Evolutionary conservation across 2,329 filamentous ascomycete species (phyloP).

Genomic region (Stemphylium lycopersici): DNA sequence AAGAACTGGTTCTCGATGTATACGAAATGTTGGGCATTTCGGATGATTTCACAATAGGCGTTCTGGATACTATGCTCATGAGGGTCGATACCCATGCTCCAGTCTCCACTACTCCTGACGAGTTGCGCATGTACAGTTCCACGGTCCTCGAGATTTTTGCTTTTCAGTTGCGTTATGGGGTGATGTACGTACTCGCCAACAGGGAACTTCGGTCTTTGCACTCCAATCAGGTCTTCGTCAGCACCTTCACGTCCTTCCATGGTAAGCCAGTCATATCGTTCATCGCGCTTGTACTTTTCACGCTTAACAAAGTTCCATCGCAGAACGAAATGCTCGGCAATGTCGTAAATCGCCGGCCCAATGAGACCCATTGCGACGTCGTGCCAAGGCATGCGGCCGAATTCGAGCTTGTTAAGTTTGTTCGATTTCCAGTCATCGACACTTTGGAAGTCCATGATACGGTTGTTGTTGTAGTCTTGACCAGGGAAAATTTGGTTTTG

Average conservation of each 20-base stretch:
- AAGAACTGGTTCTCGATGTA: conserved; percentile 99
- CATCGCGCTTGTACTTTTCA: conserved; percentile 94
- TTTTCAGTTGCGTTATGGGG: conserved; percentile 71
- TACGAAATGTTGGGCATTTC: conserved; percentile 86
- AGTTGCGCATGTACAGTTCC: conserved; percentile 83
- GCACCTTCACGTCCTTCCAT: conserved; percentile 76
- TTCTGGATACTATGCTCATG: conserved; percentile 86
- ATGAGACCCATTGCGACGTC: conserved; percentile 93
- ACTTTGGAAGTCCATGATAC: conserved; percentile 92
- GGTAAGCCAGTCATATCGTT: conserved; percentile 82
- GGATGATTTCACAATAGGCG: conserved; percentile 83
- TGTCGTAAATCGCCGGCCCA: conserved; percentile 88
- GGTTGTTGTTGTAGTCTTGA: conserved; percentile 98
- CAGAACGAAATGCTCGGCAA: conserved; percentile 92
- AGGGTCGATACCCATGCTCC: conserved; percentile 84
- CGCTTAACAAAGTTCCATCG: conserved; percentile 97
- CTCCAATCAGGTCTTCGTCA: conserved; percentile 83
- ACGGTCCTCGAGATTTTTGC: conserved; percentile 63
- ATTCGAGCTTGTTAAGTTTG: conserved; percentile 87
- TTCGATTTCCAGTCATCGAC: conserved; percentile 94
- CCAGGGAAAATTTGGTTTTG: conserved; percentile 88
- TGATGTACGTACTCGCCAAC: conserved; percentile 87
- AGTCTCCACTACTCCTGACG: conserved; percentile 88
- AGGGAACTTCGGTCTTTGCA: conserved; percentile 87
- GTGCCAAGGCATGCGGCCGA: conserved; percentile 97